Conservation (phyloP, 2,329 filamentous ascomycete species). For the Madurella mycetomatis region DNA sequence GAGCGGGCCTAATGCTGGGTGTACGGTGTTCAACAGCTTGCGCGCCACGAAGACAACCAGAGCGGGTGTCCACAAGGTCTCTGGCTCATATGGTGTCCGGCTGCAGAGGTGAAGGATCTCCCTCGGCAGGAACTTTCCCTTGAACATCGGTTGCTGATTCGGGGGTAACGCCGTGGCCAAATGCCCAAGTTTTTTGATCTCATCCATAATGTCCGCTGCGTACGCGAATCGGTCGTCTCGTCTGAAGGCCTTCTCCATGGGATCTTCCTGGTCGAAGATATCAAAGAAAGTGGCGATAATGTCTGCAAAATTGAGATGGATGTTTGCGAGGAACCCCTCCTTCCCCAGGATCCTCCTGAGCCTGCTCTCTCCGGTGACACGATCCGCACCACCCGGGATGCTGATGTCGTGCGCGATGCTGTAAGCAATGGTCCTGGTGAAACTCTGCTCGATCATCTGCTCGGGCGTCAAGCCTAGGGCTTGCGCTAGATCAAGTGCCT, state of each 20-base stretch:
- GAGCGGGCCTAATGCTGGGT: constrained; percentile 77
- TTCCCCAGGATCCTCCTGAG: constrained; percentile 67
- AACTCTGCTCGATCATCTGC: constrained; percentile 62
- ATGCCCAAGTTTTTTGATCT: constrained; percentile 65
- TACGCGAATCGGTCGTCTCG: constrained; percentile 55
- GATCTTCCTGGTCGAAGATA: constrained; percentile 71
- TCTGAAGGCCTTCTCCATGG: constrained; percentile 62
- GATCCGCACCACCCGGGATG: constrained; percentile 36
- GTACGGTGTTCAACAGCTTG: constrained; percentile 73
- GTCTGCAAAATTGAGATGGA: constrained; percentile 68
- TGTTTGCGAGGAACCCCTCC: constrained; percentile 57
- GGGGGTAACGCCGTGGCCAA: constrained; percentile 63
- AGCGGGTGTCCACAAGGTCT: constrained; percentile 68
- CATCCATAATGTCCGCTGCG: constrained; percentile 59
- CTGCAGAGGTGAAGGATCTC: constrained; percentile 76
- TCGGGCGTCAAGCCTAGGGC: constrained; percentile 50
- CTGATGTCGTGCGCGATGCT: constrained; percentile 72
- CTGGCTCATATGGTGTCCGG: constrained; percentile 61
- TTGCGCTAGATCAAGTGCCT: constrained; percentile 56
- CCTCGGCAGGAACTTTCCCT: constrained; percentile 67
- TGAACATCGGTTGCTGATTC: constrained; percentile 84
- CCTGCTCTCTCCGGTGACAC: constrained; percentile 57
- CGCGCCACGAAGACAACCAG: constrained; percentile 71
- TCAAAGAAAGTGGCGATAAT: constrained; percentile 74
- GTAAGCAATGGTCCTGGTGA: constrained; percentile 78